phyloP scores from a whole-genome alignment of 2,329 filamentous ascomycete species.

The Anisogramma anomala region DNA sequence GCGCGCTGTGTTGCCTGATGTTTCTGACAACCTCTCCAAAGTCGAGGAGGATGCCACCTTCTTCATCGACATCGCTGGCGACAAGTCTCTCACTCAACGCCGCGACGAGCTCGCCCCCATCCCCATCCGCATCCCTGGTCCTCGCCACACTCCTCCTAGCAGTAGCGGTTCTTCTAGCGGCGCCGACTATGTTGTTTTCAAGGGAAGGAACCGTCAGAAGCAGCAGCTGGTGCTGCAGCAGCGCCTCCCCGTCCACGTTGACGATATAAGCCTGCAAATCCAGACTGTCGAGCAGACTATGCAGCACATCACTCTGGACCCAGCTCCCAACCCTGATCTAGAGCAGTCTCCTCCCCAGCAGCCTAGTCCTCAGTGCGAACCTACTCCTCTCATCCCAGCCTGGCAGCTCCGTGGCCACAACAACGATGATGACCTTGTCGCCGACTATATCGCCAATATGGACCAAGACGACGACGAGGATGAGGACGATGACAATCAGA shows the following conservation, averaged over 20 bases:
- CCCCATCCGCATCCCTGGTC: slow-evolving; percentile 15
- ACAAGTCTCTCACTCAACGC: slow-evolving; percentile 17
- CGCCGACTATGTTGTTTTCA: slow-evolving; percentile 63
- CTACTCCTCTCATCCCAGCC: background rate
- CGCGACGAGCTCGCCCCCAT: slow-evolving; percentile 11
- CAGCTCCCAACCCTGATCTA: slow-evolving; percentile 3
- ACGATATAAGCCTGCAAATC: slow-evolving; percentile 19
- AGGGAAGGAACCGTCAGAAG: slow-evolving; percentile 20
- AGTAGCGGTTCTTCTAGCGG: slow-evolving; percentile 40
- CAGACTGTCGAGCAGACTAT: slow-evolving; percentile 10
- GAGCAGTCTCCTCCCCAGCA: too few relatives aligned
- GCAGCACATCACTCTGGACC: slow-evolving; percentile 8
- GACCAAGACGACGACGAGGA: slow-evolving; percentile 23
- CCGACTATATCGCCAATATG: slow-evolving; percentile 63
- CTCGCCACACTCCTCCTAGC: slow-evolving; percentile 16
- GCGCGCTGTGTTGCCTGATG: background rate
- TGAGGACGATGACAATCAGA: slow-evolving; percentile 19
- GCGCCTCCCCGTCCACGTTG: slow-evolving; percentile 6
- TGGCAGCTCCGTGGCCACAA: slow-evolving; percentile 16
- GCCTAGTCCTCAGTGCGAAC: background rate
- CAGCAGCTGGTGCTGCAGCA: slow-evolving; percentile 10
- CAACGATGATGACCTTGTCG: slow-evolving; percentile 42
- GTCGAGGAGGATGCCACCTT: slow-evolving; percentile 18
- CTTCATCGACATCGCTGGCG: slow-evolving; percentile 28
- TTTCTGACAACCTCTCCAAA: background rate